Conservation (phyloP, 2,329 filamentous ascomycete genomes). For the Aspergillus quadricinctus region DNA sequence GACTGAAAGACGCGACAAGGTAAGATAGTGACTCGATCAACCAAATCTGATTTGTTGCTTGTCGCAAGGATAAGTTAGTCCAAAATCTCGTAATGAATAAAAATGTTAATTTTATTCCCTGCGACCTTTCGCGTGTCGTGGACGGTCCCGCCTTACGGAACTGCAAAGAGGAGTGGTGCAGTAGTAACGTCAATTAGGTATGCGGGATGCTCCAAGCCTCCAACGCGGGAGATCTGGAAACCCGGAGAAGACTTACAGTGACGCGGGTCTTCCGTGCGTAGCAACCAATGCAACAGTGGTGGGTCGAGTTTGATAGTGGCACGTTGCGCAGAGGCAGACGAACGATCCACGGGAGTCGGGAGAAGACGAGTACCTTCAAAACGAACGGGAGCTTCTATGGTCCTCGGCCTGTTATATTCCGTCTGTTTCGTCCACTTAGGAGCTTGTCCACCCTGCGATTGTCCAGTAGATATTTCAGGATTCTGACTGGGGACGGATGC, state of each 20-base stretch:
- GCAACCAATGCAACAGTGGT: constrained; percentile 22
- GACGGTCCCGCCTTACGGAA: constrained; percentile 14
- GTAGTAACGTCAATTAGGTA: constrained; percentile 25
- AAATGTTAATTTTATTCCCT: constrained; percentile 3
- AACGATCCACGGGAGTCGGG: constrained; percentile 8
- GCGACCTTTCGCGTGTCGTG: constrained; percentile 7
- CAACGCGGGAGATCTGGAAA: constrained; percentile 13
- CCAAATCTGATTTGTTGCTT: constrained; percentile 10
- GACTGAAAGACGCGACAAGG: constrained; percentile 16
- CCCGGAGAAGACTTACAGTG: constrained; percentile 13
- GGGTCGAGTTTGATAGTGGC: constrained; percentile 26
- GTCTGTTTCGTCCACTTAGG: constrained; percentile 1
- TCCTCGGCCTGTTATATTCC: constrained; percentile 11
- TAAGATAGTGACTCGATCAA: constrained; percentile 1
- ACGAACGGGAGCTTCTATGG: constrained; percentile 8
- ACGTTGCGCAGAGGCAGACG: constrained; percentile 25
- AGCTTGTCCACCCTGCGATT: constrained; percentile 7
- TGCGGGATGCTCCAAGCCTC: constrained; percentile 10
- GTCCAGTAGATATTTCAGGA: constrained; percentile 12
- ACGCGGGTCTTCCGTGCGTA: constrained; percentile 13
- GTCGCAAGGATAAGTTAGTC: constrained; percentile 4
- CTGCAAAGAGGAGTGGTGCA: constrained; percentile 11
- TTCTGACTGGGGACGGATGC: constrained; percentile 25
- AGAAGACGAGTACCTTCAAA: constrained; percentile 7
- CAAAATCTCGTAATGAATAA: not conserved